These are phyloP conservation scores for Pseudocercospora vitis DNA, from an alignment of 2,329 filamentous ascomycete genomes.

Conservation along the genomic window DNA sequence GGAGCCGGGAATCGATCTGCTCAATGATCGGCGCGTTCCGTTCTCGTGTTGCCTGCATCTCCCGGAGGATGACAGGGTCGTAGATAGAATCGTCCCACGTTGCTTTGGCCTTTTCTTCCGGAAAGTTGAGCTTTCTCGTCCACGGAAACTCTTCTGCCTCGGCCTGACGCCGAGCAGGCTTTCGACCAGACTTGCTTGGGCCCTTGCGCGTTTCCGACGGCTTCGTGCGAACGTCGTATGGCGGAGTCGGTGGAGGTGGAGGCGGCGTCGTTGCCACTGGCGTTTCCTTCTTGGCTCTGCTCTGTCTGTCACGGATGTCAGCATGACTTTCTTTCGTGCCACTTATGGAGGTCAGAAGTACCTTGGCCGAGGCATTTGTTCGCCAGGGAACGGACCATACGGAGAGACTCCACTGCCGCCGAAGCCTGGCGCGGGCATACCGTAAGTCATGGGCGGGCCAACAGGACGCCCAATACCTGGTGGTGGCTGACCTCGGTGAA, in stretches of 20 bases:
- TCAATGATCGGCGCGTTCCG: slow-evolving; percentile 32
- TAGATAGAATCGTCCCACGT: slow-evolving; percentile 36
- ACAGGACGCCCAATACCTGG: slow-evolving; percentile 22
- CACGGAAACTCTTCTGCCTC: slow-evolving; percentile 36
- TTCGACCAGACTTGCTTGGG: slow-evolving; percentile 21
- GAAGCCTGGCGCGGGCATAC: slow-evolving; percentile 18
- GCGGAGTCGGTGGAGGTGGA: slow-evolving; percentile 25
- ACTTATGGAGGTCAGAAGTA: background rate
- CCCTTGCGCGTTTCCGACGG: slow-evolving; percentile 20
- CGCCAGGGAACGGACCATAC: background rate
- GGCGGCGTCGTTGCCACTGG: slow-evolving; percentile 22
- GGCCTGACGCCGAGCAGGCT: slow-evolving; percentile 29
- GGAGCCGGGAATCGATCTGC: slow-evolving; percentile 30
- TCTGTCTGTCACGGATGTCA: slow-evolving; percentile 16
- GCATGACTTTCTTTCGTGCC: background rate
- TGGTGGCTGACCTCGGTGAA: slow-evolving; percentile 9
- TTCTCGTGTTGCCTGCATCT: slow-evolving; percentile 30
- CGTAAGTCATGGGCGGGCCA: slow-evolving; percentile 21
- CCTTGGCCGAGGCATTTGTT: slow-evolving; percentile 7
- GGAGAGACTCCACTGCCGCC: slow-evolving; percentile 7
- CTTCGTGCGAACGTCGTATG: slow-evolving; percentile 24
- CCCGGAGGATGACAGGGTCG: slow-evolving; percentile 28
- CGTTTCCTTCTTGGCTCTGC: slow-evolving; percentile 20
- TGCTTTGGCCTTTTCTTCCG: slow-evolving; percentile 26
- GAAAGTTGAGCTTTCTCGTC: slow-evolving; percentile 35